Evolutionary conservation across 1,284 basidiomycete genomes (phyloP).

Genomic region (Fomitopsis schrenkii): DNA sequence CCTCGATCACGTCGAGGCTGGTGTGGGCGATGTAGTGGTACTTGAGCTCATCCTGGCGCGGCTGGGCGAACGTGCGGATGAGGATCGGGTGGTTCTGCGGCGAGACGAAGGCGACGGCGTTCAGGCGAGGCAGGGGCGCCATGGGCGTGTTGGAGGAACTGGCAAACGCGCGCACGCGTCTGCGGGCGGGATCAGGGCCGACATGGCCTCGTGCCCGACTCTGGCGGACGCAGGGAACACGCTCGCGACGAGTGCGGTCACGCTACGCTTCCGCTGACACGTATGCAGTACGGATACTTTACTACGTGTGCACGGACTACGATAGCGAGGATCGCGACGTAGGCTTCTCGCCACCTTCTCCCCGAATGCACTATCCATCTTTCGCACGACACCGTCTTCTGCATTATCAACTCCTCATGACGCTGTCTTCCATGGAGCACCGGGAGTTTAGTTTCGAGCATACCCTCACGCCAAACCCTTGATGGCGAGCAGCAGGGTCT

Average conservation of each 20-base stretch:
- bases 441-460: too few species aligned
- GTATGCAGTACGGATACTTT: too few species aligned
- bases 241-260: background rate
- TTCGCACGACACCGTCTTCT: background rate
- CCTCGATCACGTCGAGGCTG: constrained; percentile 76
- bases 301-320: too few species aligned
- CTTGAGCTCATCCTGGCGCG: constrained; percentile 65
- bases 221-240: too few species aligned
- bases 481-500: too few species aligned
- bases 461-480: too few species aligned
- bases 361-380: background rate
- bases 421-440: background rate
- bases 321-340: too few species aligned
- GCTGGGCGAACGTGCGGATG: constrained; percentile 58
- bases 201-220: too few species aligned
- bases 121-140: constrained; percentile 62
- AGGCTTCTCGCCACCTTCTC: background rate
- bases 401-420: background rate
- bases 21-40: constrained; percentile 83
- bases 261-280: background rate
- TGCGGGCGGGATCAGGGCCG: too few species aligned
- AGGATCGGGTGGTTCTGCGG: constrained; percentile 78
- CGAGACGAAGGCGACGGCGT: constrained; percentile 78
- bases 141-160: constrained; percentile 28
- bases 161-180: too few species aligned